Percentiles rank a stretch among this genome's conserved stretches.
These are phyloP conservation scores for Puccinia triticina DNA, from an alignment of 1,284 basidiomycete genomes.

Conservation along the genomic window DNA sequence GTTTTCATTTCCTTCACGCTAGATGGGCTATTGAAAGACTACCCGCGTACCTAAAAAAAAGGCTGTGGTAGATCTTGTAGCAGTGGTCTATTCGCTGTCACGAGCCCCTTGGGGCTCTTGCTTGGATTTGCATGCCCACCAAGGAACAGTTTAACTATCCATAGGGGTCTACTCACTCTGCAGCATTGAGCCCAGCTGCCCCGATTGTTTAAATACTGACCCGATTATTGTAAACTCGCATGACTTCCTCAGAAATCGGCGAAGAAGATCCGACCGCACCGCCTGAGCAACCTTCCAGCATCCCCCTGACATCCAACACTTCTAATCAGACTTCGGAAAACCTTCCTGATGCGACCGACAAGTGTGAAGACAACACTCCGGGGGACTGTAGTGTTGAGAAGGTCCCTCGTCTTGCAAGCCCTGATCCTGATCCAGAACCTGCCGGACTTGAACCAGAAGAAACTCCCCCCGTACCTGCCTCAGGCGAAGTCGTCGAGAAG, in stretches of 20 bases:
- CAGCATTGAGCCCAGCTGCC: neutral
- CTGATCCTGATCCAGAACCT: neutral
- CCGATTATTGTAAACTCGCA: neutral
- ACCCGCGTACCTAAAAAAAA: neutral
- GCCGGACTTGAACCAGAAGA: neutral
- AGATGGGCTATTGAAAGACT: neutral
- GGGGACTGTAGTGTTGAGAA: neutral
- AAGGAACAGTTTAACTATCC: neutral
- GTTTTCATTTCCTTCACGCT: neutral
- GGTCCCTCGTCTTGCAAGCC: neutral
- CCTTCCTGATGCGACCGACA: neutral
- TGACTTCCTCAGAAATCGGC: constrained; percentile 8
- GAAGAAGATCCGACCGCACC: constrained; percentile 11
- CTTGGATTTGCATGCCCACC: neutral
- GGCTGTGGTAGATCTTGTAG: neutral
- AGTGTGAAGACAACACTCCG: neutral
- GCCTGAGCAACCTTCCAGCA: neutral
- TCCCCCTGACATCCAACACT: neutral
- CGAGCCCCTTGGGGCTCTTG: neutral
- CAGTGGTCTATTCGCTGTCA: neutral
- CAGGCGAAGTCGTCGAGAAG: neutral
- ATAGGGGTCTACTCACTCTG: neutral
- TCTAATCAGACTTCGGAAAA: neutral
- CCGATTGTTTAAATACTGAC: neutral
- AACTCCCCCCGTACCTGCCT: neutral